Conservation (phyloP, 1,139 yeast genomes). For the Arxiozyma heterogenica region DNA sequence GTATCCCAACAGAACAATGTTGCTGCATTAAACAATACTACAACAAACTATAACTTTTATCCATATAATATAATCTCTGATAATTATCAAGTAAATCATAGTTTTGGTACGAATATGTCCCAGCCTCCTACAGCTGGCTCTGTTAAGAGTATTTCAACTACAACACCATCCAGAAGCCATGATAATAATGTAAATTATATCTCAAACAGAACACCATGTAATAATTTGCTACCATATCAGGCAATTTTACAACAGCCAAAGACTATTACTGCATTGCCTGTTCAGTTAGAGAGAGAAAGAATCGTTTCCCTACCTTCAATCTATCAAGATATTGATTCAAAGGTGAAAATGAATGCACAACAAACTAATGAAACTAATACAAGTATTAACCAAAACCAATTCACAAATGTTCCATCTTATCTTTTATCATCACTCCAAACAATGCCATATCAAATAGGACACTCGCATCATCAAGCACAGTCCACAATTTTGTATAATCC, state of each 20-base stretch:
- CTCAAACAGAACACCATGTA: background rate
- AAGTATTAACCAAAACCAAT: background rate
- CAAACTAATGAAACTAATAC: background rate
- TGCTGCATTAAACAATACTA: background rate
- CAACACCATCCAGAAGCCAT: background rate
- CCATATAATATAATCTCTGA: background rate
- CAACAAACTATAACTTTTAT: background rate
- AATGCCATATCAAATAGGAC: background rate
- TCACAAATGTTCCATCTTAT: background rate
- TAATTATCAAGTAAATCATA: background rate
- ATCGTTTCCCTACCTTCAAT: background rate
- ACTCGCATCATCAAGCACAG: background rate
- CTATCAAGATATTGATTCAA: background rate
- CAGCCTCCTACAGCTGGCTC: background rate
- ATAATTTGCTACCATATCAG: background rate
- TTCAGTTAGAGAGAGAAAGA: background rate
- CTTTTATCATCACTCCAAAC: background rate
- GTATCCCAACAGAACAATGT: background rate
- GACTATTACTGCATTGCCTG: slow-evolving; percentile 3
- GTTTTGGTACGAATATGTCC: background rate
- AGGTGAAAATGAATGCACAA: background rate
- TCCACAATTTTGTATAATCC: background rate
- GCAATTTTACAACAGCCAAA: background rate
- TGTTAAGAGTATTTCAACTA: background rate
- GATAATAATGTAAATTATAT: background rate